Evolutionary conservation across 306 rosid genomes (phyloP), one percentile per base, ranked within the genome.

Genomic region (Begonia masoniana): DNA sequence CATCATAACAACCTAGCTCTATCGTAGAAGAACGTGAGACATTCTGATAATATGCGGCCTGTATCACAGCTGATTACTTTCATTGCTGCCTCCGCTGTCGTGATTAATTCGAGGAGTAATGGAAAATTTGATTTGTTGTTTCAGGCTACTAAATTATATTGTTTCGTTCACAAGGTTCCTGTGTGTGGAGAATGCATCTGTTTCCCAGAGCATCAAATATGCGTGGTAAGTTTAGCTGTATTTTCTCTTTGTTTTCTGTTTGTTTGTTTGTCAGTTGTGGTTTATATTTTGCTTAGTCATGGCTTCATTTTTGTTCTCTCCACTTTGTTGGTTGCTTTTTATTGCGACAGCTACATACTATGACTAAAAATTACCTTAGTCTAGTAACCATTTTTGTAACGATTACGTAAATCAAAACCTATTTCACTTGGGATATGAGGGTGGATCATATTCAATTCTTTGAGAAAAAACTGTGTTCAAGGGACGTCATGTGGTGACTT

Each of bases 151-250:
- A 92, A 87, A 68, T 71, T 87, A 60, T 92, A 92, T 67, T 92
- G 99, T 76, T 92, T 77, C 67, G 99, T 87, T 73, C 99, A 92
- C 75, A 83, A 92, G 82, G 99, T 87, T 68, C 95, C 99, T 14
- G 96, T 92, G 47, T 92, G 99, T n/a, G 99, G 99, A 53, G 99
- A 92, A 84, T 92, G 99, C 66, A 72, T 92, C 62, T 92, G 95
- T 68, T 84, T 81, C 67, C 89, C 95, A 0, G 99, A 92, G 76
- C 99, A 92, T 70, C 89, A 87, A 82, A 81, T 81, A 68, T 92
- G 96, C 52, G 95, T 81, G 83, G 99, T 83, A 72, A 84, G 15
- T 26, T 50, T 49, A 46, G 42, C 56, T 6, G 41, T n/a, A 21
- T 51, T 16, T 1, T 63, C 41, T 45, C 14, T 10, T 10, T 45